These are phyloP conservation scores for Hymenoscyphus scutula DNA, from an alignment of 2,329 filamentous ascomycete genomes.

Conservation along the genomic window DNA sequence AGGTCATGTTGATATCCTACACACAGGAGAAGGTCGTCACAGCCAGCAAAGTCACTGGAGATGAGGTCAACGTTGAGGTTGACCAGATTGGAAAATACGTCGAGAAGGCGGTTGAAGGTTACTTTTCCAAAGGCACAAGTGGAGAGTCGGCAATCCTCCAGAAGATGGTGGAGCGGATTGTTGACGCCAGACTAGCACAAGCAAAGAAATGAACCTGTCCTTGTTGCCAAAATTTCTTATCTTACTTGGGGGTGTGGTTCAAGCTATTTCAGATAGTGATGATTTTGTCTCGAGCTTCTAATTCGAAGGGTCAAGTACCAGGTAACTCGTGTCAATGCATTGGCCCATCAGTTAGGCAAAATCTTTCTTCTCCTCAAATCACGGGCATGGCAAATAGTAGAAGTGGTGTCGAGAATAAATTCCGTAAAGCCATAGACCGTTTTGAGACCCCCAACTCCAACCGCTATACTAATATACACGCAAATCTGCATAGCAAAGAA, in stretches of 20 bases:
- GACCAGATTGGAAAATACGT: conserved; percentile 70
- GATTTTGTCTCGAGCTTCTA: neutral
- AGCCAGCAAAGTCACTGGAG: conserved; percentile 37
- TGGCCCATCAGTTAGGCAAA: neutral
- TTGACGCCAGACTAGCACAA: conserved; percentile 62
- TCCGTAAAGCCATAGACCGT: neutral
- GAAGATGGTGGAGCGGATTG: conserved; percentile 71
- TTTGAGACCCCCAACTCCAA: neutral
- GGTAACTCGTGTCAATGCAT: neutral
- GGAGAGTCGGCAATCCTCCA: conserved; percentile 59
- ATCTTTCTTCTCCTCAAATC: no score
- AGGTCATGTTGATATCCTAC: conserved; percentile 97
- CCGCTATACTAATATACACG: neutral
- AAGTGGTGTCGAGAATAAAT: neutral
- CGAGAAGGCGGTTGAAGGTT: conserved; percentile 83
- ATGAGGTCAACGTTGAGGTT: conserved; percentile 40
- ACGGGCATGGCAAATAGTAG: neutral
- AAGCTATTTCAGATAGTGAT: neutral
- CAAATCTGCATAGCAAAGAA: neutral
- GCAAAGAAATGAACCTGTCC: conserved; percentile 15
- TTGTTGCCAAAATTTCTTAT: neutral
- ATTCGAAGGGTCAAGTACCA: neutral
- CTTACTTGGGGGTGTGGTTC: neutral
- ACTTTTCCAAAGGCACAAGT: conserved; percentile 60
- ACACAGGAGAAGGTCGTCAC: conserved; percentile 84